A percentile compares a stretch with the other conserved stretches of the same genome.
phyloP scores from a whole-genome alignment of 208 protist species.

The Novymonas esmeraldas region DNA sequence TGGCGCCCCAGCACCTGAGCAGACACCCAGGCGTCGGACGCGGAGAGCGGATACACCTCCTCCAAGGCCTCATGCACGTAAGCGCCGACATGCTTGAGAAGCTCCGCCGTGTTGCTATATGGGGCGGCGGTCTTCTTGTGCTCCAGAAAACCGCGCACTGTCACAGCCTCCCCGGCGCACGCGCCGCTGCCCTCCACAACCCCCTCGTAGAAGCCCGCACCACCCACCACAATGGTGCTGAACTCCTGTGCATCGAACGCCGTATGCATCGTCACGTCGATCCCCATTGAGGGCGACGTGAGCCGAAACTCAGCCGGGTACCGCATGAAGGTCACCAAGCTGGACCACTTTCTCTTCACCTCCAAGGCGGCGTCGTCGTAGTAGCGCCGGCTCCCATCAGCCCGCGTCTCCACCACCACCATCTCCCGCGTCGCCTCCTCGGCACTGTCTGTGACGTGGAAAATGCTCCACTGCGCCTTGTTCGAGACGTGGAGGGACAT shows the following conservation, averaged over 20 bases:
- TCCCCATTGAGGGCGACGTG: conserved; percentile 25
- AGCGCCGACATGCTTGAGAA: conserved; percentile 48
- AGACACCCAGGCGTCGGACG: conserved; percentile 40
- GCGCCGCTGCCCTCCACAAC: conserved; percentile 36
- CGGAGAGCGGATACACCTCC: conserved; percentile 43
- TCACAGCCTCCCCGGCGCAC: conserved; percentile 19
- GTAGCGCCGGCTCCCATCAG: conserved; percentile 22
- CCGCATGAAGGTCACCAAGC: conserved; percentile 51
- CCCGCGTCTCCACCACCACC: conserved; percentile 25
- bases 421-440: conserved; percentile 16
- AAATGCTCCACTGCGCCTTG: conserved; percentile 41
- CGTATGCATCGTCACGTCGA: conserved; percentile 32
- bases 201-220: conserved; percentile 61
- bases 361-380: conserved; percentile 33
- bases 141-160: conserved; percentile 47
- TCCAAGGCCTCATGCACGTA: conserved; percentile 34
- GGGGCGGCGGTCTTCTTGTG: conserved; percentile 28
- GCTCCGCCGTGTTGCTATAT: conserved; percentile 22
- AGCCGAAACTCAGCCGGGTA: conserved; percentile 45
- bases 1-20: conserved; percentile 55
- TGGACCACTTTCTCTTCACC: conserved; percentile 45
- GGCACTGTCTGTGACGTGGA: conserved; percentile 22
- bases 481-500: conserved; percentile 42
- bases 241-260: conserved; percentile 60
- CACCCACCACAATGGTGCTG: conserved; percentile 36